Base-by-base conservation (phyloP, 2,329 filamentous ascomycete genomes). In the Capronia epimyces region DNA sequence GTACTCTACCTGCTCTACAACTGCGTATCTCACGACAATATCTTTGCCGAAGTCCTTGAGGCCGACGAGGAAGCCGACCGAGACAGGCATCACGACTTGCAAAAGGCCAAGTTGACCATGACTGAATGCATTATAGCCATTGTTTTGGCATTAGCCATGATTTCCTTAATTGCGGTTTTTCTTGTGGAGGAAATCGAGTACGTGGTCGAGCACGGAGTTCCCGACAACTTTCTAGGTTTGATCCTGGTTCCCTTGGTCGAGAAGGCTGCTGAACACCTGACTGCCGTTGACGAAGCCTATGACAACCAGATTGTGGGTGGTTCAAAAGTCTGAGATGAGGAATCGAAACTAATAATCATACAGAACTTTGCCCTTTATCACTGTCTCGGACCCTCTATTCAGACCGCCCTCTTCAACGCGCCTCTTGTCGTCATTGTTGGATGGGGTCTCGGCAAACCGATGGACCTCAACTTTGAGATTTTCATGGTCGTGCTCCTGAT, bases 401-500 rank as follows among this genome's bases (percentile, higher is more conserved):
- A 95, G 69, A 96, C 90, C 0, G 88, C 89, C 1, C 78, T 95
- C 25, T 82, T 95, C 64, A 95, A 94, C 65, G 88, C 84, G 0
- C 89, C 90, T 0, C 77, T 95, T 3, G 83, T 88, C 6, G 82
- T 95, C 27, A 76, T 95, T 31, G 84, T 94, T 43, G 87, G 85
- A 39, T 96, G 90, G 89, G 84, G 86, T 18, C 69, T 89, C 29
- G 69, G 70, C 50, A 82, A 82, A 61, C 51, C 53, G 8, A 87
- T 96, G 79, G 82, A 86, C 56, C 75, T 95, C 46, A 84, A 89
- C 65, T 95, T 95, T 65, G 86, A 93, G 61, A 76, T 89, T 12
- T 95, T 95, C 73, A 88, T 94, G 71, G 78, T 94, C 16, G 79
- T 86, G 50, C 77, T 94, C 57, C 74, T 96, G 7, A 81, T 96